A percentile compares a stretch with the other conserved stretches of the same genome.
These are phyloP conservation scores for Pulchroboletus neoregius DNA, from an alignment of 1,284 basidiomycete species.

Conservation along the genomic window DNA sequence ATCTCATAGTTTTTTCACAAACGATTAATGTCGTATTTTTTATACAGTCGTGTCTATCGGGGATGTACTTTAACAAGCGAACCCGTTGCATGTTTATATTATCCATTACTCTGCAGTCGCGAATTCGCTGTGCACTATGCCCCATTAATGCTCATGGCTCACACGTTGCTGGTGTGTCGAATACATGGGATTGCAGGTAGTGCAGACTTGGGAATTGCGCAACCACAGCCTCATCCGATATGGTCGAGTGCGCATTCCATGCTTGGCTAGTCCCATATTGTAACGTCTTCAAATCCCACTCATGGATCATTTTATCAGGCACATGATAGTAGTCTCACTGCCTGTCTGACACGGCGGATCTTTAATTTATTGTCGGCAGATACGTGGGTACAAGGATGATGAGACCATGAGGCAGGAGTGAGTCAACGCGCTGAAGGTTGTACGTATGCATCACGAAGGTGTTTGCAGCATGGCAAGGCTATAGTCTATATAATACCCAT, in stretches of 20 bases:
- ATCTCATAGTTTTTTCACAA: neutral
- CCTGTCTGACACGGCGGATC: neutral
- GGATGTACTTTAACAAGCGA: neutral
- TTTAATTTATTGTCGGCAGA: slow-evolving; percentile 2
- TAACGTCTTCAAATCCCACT: neutral
- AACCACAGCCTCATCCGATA: neutral
- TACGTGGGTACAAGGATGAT: neutral
- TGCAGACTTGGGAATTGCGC: neutral
- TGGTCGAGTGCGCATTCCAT: neutral
- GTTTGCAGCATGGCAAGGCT: neutral
- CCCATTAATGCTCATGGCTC: neutral
- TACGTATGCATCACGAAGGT: slow-evolving; percentile 10
- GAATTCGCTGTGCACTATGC: neutral
- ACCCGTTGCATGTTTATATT: neutral
- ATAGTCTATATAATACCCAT: neutral
- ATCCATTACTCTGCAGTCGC: neutral
- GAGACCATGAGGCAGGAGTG: neutral
- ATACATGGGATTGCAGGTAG: neutral
- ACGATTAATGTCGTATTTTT: neutral
- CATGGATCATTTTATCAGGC: neutral
- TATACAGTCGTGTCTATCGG: neutral
- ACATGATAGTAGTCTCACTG: neutral
- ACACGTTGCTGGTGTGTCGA: neutral
- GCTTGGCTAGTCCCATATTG: neutral
- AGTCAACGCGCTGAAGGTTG: neutral